These are phyloP conservation scores for Physcia stellaris DNA, from an alignment of 495 filamentous ascomycete genomes.

Conservation along the genomic window DNA sequence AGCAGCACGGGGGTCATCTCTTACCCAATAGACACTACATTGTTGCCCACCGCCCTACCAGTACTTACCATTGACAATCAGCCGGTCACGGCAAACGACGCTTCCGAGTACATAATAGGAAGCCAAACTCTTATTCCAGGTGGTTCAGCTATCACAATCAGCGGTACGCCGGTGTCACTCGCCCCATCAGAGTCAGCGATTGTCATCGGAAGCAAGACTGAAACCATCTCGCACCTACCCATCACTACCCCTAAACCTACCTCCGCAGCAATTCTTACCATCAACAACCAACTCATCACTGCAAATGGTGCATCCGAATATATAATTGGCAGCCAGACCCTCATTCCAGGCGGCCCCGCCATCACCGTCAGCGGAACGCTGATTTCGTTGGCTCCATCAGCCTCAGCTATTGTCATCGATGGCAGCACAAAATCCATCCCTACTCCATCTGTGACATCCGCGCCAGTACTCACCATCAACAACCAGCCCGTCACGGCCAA, in stretches of 20 bases:
- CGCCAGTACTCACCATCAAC: neutral
- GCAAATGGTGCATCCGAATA: slow-evolving; percentile 4
- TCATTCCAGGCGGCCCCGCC: slow-evolving; percentile 7
- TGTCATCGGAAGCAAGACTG: neutral
- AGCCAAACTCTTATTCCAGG: slow-evolving; percentile 8
- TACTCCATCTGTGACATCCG: neutral
- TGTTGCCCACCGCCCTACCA: too few species aligned
- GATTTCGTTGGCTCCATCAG: neutral
- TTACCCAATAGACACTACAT: too few species aligned
- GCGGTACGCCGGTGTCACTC: neutral
- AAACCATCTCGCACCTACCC: too few species aligned
- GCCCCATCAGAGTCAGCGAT: neutral
- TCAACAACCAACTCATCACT: slow-evolving; percentile 5
- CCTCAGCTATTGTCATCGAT: neutral
- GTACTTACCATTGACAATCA: too few species aligned
- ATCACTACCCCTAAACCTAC: too few species aligned
- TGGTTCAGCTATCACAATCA: slow-evolving; percentile 8
- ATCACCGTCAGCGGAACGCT: slow-evolving; percentile 4
- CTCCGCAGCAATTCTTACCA: neutral
- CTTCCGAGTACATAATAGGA: slow-evolving; percentile 2
- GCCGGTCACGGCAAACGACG: slow-evolving; percentile 4
- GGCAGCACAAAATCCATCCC: neutral
- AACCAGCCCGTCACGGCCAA: neutral
- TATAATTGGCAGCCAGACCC: slow-evolving; percentile 1
- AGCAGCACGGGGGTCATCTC: too few species aligned